phyloP scores from a whole-genome alignment of 1,284 basidiomycete genomes.

The Mycocalia duriaeana region DNA sequence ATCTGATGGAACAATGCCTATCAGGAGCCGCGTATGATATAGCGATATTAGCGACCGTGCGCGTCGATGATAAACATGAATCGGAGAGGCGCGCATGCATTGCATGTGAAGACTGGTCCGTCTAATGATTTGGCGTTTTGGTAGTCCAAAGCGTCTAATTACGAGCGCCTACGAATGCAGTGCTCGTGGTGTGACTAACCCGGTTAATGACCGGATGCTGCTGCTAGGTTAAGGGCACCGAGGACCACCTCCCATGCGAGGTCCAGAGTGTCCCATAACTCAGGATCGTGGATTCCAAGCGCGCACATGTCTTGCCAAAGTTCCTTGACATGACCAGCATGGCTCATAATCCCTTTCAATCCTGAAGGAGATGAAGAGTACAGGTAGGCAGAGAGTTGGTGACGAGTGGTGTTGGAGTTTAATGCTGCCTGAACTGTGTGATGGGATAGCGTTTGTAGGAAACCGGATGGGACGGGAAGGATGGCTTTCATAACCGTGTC shows the following conservation, averaged over 20 bases:
- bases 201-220: conserved; percentile 11
- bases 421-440: conserved; percentile 41
- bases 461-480: conserved; percentile 50
- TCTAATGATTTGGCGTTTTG: too few species aligned
- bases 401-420: conserved; percentile 36
- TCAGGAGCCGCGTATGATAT: not conserved
- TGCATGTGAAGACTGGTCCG: too few species aligned
- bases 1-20: too few species aligned
- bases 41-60: conserved; percentile 1
- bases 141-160: too few species aligned
- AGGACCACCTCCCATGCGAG: conserved; percentile 69
- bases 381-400: conserved; percentile 49
- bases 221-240: conserved; percentile 60
- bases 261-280: conserved; percentile 66
- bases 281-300: conserved; percentile 60
- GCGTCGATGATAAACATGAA: conserved; percentile 1
- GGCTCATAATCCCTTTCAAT: conserved; percentile 45
- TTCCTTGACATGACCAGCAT: conserved; percentile 62
- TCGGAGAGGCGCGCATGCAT: conserved; percentile 1
- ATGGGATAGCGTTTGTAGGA: conserved; percentile 46
- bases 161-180: too few species aligned
- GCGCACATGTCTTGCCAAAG: conserved; percentile 70
- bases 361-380: conserved; percentile 36
- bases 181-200: too few species aligned
- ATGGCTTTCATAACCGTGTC: conserved; percentile 49